A percentile compares a stretch with the other conserved stretches of the same genome.
phyloP scores from a whole-genome alignment of 2,329 filamentous ascomycete genomes.

The Xylaria sp. region DNA sequence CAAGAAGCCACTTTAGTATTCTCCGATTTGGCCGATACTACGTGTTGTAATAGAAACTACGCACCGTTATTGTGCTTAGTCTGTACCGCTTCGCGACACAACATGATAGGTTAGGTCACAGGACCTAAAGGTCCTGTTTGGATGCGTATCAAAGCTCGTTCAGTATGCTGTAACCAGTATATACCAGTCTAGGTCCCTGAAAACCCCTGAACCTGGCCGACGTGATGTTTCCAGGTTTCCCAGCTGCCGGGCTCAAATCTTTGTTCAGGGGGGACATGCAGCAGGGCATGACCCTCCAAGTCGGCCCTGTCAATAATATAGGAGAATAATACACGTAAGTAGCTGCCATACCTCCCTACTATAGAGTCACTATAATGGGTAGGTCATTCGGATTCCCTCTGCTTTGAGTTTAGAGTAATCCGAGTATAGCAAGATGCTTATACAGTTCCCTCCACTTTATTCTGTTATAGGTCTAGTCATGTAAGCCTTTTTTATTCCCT shows the following conservation, averaged over 20 bases:
- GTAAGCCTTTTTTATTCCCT: slow-evolving; percentile 12
- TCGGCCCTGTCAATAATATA: slow-evolving; percentile 14
- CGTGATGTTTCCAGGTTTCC: slow-evolving; percentile 16
- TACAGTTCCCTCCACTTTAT: slow-evolving; percentile 24
- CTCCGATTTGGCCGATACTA: slow-evolving; percentile 14
- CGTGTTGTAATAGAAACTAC: neutral
- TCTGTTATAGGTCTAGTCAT: slow-evolving; percentile 31
- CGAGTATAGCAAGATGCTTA: slow-evolving; percentile 24
- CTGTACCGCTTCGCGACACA: slow-evolving; percentile 1
- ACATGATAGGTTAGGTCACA: slow-evolving; percentile 22
- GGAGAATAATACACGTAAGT: neutral
- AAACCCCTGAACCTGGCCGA: slow-evolving; percentile 34
- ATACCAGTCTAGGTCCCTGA: neutral
- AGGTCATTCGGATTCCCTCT: slow-evolving; percentile 28
- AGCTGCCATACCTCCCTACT: neutral
- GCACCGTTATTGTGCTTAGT: neutral
- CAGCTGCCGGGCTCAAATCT: slow-evolving; percentile 31
- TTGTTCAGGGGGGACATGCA: slow-evolving; percentile 7
- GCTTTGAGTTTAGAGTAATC: slow-evolving; percentile 31
- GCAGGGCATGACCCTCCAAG: neutral
- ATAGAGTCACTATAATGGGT: neutral
- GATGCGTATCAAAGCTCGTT: slow-evolving; percentile 5
- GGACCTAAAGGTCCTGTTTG: slow-evolving; percentile 26
- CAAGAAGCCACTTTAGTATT: neutral
- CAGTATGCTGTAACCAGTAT: neutral